These are phyloP conservation scores for Rubia occidens DNA, from an alignment of 305 asterid species.

Conservation along the genomic window DNA sequence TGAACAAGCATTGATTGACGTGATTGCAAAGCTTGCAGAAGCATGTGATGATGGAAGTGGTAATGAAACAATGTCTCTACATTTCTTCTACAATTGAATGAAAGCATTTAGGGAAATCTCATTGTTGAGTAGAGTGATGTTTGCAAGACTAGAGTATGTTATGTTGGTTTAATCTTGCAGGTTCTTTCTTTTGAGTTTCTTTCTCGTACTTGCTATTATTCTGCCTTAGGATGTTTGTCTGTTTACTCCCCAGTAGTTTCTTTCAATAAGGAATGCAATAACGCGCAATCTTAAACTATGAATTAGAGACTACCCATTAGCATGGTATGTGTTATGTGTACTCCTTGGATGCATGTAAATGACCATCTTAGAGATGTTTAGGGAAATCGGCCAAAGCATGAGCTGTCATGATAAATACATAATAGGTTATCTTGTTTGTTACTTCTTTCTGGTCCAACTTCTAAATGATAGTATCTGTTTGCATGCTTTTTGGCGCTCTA, in stretches of 20 bases:
- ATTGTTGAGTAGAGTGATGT: background rate
- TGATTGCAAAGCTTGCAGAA: conserved; percentile 69
- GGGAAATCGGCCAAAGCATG: background rate
- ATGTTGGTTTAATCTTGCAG: background rate
- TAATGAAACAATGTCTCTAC: conserved; percentile 25
- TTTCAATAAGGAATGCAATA: background rate
- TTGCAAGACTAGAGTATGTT: background rate
- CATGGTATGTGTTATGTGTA: background rate
- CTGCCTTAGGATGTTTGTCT: background rate
- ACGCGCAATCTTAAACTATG: background rate
- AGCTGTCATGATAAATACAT: background rate
- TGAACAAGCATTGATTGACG: conserved; percentile 70
- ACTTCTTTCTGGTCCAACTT: background rate
- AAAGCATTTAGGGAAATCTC: conserved; percentile 3
- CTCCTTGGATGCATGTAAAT: background rate
- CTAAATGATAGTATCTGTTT: background rate
- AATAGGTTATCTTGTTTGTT: background rate
- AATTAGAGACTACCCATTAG: background rate
- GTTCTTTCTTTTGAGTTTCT: background rate
- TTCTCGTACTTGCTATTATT: background rate
- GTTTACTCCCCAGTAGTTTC: background rate
- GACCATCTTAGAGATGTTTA: background rate
- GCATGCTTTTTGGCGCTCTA: background rate
- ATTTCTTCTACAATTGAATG: conserved; percentile 1
- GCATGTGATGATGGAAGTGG: conserved; percentile 60